phyloP scores from a whole-genome alignment of 495 filamentous ascomycete species.

The Penicillium pancosmium region DNA sequence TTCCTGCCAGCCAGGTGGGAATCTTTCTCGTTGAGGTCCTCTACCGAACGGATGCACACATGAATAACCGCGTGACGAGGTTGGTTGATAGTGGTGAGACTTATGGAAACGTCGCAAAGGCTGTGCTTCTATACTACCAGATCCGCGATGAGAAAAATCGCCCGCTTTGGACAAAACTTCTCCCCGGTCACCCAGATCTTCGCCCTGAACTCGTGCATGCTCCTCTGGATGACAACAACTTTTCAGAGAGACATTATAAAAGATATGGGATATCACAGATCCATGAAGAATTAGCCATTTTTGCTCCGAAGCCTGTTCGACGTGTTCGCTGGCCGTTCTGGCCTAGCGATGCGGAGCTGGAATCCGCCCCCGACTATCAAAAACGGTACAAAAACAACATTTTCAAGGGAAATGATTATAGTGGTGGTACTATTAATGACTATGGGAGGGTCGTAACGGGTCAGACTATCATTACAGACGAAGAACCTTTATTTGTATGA shows the following conservation, averaged over 20 bases:
- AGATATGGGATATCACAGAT: background rate
- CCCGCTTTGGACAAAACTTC: background rate
- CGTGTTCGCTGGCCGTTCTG: background rate
- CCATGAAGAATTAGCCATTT: background rate
- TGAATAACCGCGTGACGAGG: background rate
- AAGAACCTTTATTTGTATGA: too few species aligned
- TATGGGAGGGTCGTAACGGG: too few species aligned
- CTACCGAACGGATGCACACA: background rate
- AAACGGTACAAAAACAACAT: too few species aligned
- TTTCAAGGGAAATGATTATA: too few species aligned
- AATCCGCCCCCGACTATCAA: background rate
- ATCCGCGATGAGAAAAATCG: background rate
- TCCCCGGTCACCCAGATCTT: background rate
- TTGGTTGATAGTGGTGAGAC: background rate
- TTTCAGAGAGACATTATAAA: background rate
- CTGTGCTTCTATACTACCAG: background rate
- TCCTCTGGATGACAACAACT: background rate
- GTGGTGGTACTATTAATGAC: too few species aligned
- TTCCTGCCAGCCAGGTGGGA: background rate
- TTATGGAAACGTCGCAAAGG: background rate
- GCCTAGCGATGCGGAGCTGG: background rate
- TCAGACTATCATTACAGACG: too few species aligned
- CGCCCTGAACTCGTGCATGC: background rate
- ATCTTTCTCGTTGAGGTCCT: background rate
- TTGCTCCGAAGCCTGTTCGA: background rate